Evolutionary conservation across 1,139 yeast genomes (phyloP), one percentile per base, ranked within the genome.

Genomic region (Waltiozyma solani): DNA sequence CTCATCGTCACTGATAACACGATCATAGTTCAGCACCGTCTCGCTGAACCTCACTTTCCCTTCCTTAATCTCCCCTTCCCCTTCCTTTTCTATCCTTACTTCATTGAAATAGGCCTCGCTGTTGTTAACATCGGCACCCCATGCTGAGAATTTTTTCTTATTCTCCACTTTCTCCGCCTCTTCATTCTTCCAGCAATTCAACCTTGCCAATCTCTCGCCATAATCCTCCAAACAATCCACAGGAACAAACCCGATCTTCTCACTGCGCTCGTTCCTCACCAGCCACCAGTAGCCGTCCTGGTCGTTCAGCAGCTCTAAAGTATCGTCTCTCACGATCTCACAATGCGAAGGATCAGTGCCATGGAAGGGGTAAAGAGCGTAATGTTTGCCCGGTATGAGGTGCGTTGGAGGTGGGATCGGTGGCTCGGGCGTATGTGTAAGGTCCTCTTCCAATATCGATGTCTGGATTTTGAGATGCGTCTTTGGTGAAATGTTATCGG

Each of bases 201-300:
- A 67, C 41, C 98, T 68, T 1, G 98, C 98, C 40, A 93, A 64
- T 42, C 98, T 68, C 59, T 91, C 98, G 34, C 79, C 84, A 44
- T 85, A 87, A 0, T 96, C 85, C 59, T 91, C 98, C 34, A 91
- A 66, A 46, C 94, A 80, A 58, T 91, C 98, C 1, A 97, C 97
- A 1, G 98, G 98, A 2, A 94, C 93, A 63, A 89, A 93, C 3
- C 97, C 98, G 39, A 87, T 72, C 52, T 75, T 76, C 59, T 73
- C 77, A 56, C 81, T 86, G 36, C 70, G 67, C 41, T 79, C 67
- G 49, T 85, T 76, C 43, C 79, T 71, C 23, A 91, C 89, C 13
- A 89, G 64, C 98, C 98, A 91, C 98, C 98, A 91, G 62, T 91
- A 91, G 44, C 86, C 75, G 59, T 91, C 96, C 42, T 83, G 79